Conservation (phyloP, 805 yeast species). For the Zygoascus bituminiphila region DNA sequence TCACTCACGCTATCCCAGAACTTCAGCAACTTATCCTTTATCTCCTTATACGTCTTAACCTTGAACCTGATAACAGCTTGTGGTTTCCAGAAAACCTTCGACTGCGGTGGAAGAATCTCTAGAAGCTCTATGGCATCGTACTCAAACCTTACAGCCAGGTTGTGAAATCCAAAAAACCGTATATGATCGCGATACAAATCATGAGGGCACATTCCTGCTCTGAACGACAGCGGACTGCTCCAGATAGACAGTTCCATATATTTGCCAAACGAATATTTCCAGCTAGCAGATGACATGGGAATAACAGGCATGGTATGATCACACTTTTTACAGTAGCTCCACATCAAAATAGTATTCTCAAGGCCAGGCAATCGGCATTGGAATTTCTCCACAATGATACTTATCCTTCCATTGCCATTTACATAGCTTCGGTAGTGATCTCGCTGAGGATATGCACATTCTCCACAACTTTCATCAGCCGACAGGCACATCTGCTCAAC, state of each 20-base stretch:
- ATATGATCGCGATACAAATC: conserved; percentile 76
- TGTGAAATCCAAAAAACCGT: conserved; percentile 75
- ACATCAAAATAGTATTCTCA: conserved; percentile 66
- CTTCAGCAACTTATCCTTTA: conserved; percentile 42
- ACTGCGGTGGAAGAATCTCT: conserved; percentile 70
- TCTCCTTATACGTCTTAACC: conserved; percentile 47
- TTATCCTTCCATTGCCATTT: conserved; percentile 79
- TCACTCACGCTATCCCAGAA: conserved; percentile 69
- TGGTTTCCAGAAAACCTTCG: conserved; percentile 63
- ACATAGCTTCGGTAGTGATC: conserved; percentile 84
- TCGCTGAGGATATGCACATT: conserved; percentile 61
- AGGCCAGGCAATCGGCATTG: conserved; percentile 50
- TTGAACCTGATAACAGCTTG: conserved; percentile 62
- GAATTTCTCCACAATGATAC: conserved; percentile 59
- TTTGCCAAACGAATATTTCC: conserved; percentile 90
- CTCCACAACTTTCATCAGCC: conserved; percentile 61
- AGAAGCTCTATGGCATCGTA: conserved; percentile 67
- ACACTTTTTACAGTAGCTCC: conserved; percentile 88
- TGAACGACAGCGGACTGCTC: conserved; percentile 46
- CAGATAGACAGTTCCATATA: conserved; percentile 81
- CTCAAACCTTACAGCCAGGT: conserved; percentile 70
- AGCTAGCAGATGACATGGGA: conserved; percentile 78
- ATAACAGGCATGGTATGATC: conserved; percentile 64
- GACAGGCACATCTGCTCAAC: conserved; percentile 70
- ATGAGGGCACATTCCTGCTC: conserved; percentile 67